Conservation (phyloP, 345 rosid genomes). For the Populus tremula region DNA sequence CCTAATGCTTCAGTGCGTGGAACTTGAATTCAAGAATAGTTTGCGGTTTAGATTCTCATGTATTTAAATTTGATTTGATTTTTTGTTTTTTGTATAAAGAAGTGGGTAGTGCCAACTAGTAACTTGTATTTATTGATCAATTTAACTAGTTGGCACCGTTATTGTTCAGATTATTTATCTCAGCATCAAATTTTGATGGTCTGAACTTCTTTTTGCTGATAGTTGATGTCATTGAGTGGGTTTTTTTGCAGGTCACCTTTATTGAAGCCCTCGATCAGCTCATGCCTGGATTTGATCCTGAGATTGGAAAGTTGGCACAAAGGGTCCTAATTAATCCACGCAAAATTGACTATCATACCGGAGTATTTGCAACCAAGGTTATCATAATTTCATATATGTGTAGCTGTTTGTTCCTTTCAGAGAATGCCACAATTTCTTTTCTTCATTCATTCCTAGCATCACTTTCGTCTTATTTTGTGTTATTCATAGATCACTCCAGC, state of each 20-base stretch:
- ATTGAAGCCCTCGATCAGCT: slow-evolving; percentile 95
- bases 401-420: not conserved
- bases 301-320: slow-evolving; percentile 93
- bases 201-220: not conserved
- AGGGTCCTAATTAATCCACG: slow-evolving; percentile 91
- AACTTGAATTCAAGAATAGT: not conserved
- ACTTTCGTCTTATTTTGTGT: slow-evolving; percentile 8
- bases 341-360: slow-evolving; percentile 89
- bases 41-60: not conserved
- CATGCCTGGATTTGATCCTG: slow-evolving; percentile 99
- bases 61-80: no score
- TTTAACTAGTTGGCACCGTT: not conserved
- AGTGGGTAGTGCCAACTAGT: not conserved
- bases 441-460: not conserved
- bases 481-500: slow-evolving; percentile 81
- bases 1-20: not conserved
- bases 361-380: slow-evolving; percentile 97
- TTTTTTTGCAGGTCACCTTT: slow-evolving; percentile 73
- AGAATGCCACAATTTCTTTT: not conserved
- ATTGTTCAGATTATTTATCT: not conserved
- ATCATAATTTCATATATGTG: not conserved
- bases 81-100: not conserved
- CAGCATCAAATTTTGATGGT: not conserved
- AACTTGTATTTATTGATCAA: not conserved
- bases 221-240: slow-evolving; percentile 10